A percentile compares a stretch with the other conserved stretches of the same genome.
These are phyloP conservation scores for Parascedosporium putredinis DNA, from an alignment of 2,329 filamentous ascomycete genomes.

Conservation along the genomic window DNA sequence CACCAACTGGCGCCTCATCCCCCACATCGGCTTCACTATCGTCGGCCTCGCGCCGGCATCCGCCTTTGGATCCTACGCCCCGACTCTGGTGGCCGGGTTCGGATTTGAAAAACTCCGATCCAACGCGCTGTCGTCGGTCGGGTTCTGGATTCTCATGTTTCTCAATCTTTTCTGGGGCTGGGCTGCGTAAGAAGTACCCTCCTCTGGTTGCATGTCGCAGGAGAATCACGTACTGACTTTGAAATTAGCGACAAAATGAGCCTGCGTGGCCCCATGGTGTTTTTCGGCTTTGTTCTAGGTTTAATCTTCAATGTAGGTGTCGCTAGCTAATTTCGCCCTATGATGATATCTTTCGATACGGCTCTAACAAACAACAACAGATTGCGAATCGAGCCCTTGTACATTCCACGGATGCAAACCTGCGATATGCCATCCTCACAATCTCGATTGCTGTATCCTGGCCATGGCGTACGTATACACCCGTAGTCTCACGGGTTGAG, in stretches of 20 bases:
- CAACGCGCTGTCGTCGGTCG: conserved; percentile 25
- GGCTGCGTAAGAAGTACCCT: conserved; percentile 12
- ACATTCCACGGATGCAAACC: conserved; percentile 14
- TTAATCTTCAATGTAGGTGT: conserved; percentile 8
- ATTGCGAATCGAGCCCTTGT: conserved; percentile 19
- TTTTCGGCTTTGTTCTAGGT: conserved; percentile 10
- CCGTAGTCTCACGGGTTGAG: conserved; percentile 3
- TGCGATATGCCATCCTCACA: conserved; percentile 20
- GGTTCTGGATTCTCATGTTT: conserved; percentile 22
- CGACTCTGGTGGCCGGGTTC: conserved; percentile 22
- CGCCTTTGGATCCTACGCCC: conserved; percentile 19
- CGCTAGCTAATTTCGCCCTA: not conserved
- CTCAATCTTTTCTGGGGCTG: conserved; percentile 23
- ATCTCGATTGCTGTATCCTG: conserved; percentile 17
- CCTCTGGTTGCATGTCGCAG: too few species aligned
- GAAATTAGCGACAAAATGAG: conserved; percentile 12
- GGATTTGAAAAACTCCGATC: conserved; percentile 23
- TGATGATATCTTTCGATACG: conserved; percentile 1
- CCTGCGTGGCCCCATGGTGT: conserved; percentile 15
- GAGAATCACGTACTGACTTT: too few species aligned
- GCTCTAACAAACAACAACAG: too few species aligned
- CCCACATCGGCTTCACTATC: conserved; percentile 22
- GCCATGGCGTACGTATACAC: conserved; percentile 20
- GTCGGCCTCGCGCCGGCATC: conserved; percentile 18
- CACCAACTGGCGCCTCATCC: conserved; percentile 26